These are phyloP conservation scores for Ascochyta pisi DNA, from an alignment of 2,329 filamentous ascomycete species.

Conservation along the genomic window DNA sequence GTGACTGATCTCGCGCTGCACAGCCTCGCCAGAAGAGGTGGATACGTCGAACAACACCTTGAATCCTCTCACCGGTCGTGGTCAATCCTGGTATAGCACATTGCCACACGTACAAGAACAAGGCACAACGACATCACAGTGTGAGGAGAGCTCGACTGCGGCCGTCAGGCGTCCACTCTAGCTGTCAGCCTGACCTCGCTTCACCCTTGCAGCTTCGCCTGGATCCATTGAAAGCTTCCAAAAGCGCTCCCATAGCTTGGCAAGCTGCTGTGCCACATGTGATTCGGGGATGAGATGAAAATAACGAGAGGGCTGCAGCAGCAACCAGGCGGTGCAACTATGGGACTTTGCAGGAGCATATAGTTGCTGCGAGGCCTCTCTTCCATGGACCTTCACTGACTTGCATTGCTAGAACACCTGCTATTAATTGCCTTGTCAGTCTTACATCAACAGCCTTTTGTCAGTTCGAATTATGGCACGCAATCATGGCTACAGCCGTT, in stretches of 20 bases:
- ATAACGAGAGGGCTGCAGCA: constrained; percentile 21
- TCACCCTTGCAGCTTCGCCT: not conserved
- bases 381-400: not conserved
- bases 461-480: not conserved
- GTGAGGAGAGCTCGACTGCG: not conserved
- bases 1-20: not conserved
- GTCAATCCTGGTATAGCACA: not conserved
- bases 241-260: constrained; percentile 24
- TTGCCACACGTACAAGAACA: not conserved
- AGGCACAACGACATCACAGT: not conserved
- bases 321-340: constrained; percentile 9
- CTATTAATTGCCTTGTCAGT: too few species aligned
- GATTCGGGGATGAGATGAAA: constrained; percentile 24
- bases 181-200: not conserved
- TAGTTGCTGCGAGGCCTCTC: not conserved
- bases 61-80: not conserved
- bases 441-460: not conserved
- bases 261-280: constrained; percentile 18
- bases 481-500: not conserved
- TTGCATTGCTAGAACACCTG: not conserved
- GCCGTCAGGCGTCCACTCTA: constrained; percentile 9
- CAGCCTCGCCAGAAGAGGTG: constrained; percentile 8
- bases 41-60: not conserved
- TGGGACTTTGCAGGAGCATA: not conserved
- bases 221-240: not conserved